Base-by-base conservation (phyloP, 768 basidiomycete genomes). In the Mycena amicta region DNA sequence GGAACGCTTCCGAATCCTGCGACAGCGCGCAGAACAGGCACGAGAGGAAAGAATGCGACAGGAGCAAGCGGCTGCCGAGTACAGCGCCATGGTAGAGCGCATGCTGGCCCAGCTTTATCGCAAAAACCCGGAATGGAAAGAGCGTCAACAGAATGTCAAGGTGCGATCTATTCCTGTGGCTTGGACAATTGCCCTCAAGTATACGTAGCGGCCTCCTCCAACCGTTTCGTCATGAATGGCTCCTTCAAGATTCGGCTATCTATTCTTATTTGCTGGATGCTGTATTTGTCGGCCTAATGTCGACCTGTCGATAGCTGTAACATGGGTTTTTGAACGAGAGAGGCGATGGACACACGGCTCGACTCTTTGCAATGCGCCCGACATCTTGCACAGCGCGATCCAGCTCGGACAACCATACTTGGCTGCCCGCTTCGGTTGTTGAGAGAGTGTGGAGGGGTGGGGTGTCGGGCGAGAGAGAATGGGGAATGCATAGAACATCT, bases 361-460 rank as follows among this genome's bases (percentile, higher is more conserved):
- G 78, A 66, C 83, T 86, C 73, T 86, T 84, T 20, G 92, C 94
- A 59, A 96, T 95, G 58, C 68, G 72, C 27, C 89, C 89, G 8
- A 95, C 78, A 67, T 92, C 92, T 31, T 67, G 70, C 25, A 95
- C 75, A 0, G 93, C 93, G 56, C 94, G 81, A 52, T 78, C 72
- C 58, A 93, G 74, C 72, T 96, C 94, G 6, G 66, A 63, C 46
- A 57, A 70, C 94, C 94, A 95, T 50, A 71, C 77, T 3, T 71
- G 72, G 23, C 78, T 72, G 5, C 68, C 72, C 11, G 68, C 65
- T 29, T 77, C 72, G 20, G 87, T 60, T 0, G 73, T 70, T 16
- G 40, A 59, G 23, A 87, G 66, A 22, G 61, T 72, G 8, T 71
- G 73, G 16, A 82, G 57, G 1, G 63, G 56, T 0, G 82, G 82